These are phyloP conservation scores for Pyrenopolyporus hunteri DNA, from an alignment of 495 filamentous ascomycete species.

Conservation along the genomic window DNA sequence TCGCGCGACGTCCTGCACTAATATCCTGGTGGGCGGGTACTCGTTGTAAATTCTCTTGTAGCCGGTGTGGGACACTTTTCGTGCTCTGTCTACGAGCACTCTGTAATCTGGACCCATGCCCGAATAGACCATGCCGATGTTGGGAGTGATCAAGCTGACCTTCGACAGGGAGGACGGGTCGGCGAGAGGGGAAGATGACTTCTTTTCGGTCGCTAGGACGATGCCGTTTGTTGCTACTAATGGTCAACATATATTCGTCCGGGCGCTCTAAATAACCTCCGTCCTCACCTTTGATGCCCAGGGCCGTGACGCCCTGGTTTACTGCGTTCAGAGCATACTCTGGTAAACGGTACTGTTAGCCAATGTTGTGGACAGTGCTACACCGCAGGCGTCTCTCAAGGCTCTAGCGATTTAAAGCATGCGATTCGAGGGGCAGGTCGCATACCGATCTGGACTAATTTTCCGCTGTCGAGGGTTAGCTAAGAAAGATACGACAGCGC, in stretches of 20 bases:
- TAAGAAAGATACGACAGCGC: conserved; percentile 16
- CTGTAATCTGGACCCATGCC: conserved; percentile 99
- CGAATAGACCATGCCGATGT: conserved; percentile 99
- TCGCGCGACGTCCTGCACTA: conserved; percentile 96
- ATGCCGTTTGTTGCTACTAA: conserved; percentile 91
- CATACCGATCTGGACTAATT: conserved; percentile 85
- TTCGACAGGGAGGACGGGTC: conserved; percentile 94
- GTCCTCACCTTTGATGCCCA: conserved; percentile 90
- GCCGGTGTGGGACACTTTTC: conserved; percentile 97
- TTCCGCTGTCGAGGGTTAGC: conserved; percentile 74
- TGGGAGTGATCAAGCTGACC: conserved; percentile 95
- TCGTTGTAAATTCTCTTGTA: conserved; percentile 99
- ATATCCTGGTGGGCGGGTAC: conserved; percentile 97
- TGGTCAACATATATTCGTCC: not conserved
- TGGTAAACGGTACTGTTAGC: conserved; percentile 54
- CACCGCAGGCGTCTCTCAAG: not conserved
- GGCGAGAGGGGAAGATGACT: conserved; percentile 94
- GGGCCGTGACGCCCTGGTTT: conserved; percentile 97
- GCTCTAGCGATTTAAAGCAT: not conserved
- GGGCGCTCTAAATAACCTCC: conserved; percentile 13
- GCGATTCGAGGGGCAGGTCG: conserved; percentile 19
- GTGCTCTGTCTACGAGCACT: conserved; percentile 94
- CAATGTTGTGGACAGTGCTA: not conserved
- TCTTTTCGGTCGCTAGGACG: conserved; percentile 99
- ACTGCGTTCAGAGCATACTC: conserved; percentile 99